phyloP scores from a whole-genome alignment of 306 rosid genomes.

The Mucuna pruriens region DNA sequence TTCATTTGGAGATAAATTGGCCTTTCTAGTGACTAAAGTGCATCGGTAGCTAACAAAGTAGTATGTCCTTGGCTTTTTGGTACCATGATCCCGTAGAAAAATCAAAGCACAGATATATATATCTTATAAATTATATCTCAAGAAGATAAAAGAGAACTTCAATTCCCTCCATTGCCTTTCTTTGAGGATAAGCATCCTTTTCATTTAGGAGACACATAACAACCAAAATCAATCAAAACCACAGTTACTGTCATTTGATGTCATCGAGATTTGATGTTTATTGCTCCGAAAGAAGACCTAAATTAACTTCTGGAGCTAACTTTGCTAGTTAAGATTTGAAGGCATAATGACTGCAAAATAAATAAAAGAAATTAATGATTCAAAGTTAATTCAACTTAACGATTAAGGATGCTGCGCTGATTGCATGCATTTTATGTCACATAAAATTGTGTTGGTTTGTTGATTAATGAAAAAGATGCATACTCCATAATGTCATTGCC shows the following conservation, averaged over 20 bases:
- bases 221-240: slow-evolving; percentile 13
- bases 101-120: neutral
- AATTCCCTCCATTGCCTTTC: slow-evolving; percentile 6
- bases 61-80: neutral
- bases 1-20: neutral
- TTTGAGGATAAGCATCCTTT: slow-evolving; percentile 39
- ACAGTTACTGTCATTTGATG: slow-evolving; percentile 18
- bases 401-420: slow-evolving; percentile 16
- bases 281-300: neutral
- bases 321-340: slow-evolving; percentile 14
- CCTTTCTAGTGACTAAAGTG: neutral
- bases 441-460: neutral
- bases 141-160: neutral
- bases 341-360: neutral
- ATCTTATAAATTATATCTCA: neutral
- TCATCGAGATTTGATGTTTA: slow-evolving; percentile 24
- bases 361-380: neutral
- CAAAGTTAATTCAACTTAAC: slow-evolving; percentile 26
- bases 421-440: slow-evolving; percentile 24
- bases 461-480: neutral
- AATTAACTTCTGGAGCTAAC: neutral
- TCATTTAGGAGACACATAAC: neutral
- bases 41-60: neutral
- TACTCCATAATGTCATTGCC: slow-evolving; percentile 6
- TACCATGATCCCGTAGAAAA: neutral